Base-by-base conservation (phyloP, 257 asterid species). In the Solanum appendiculatum region DNA sequence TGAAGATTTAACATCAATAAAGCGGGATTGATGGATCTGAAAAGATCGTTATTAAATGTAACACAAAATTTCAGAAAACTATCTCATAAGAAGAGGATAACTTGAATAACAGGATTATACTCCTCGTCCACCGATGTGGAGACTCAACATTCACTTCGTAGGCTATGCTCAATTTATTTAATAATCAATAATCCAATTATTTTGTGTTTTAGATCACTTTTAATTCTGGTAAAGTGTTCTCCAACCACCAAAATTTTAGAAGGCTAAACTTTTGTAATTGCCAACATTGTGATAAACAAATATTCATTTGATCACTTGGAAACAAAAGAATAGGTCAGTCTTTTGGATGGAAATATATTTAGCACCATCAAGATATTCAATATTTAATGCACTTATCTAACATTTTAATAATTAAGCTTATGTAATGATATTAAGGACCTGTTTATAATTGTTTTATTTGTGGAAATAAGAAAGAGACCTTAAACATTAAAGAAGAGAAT, bases 401-500 rank as follows among this genome's bases (percentile, higher is more conserved):
- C 7, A n/a, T 37, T 37, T 74, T 37, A 3, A 2, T 23, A 74
- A 58, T 11, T 58, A 58, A 37, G 82, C 82, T 37, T 74, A 74
- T 8, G 23, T 74, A 11, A 15, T 74, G 54, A 14, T 74, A 74
- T 37, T 37, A 37, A 74, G 82, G 82, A 74, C 54, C 11, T 37
- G 27, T 74, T 8, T 37, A 37, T 39, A 7, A 74, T 34, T 74
- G 82, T 23, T 21, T 37, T 11, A 44, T 74, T 74, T 37, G 29
- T 73, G 81, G 21, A 74, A 74, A 74, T 54, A 73, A 20, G 81
- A 36, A 20, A 73, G 80, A 34, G 18, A 37, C 81, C 42, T 73
- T 10, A 70, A 68, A 15, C 77, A 69, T 69, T 16, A 31, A 69
- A 31, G 27, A 58, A 58, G 29, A 58, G n/a, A 68, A 69, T 69